phyloP scores from a whole-genome alignment of 495 filamentous ascomycete genomes.

The Xylaria venustula region DNA sequence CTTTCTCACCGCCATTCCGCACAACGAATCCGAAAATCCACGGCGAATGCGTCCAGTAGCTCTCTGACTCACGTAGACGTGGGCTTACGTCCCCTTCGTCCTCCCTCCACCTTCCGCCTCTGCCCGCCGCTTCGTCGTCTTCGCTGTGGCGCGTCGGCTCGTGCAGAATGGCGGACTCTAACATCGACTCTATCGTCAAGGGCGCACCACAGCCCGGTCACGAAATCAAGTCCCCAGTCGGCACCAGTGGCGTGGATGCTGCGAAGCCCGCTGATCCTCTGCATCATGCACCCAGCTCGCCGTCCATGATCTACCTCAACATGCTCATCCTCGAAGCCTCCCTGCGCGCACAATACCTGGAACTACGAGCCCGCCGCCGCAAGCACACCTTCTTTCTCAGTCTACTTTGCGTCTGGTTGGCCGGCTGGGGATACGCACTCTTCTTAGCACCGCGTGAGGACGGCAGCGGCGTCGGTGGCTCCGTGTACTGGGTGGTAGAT shows the following conservation, averaged over 20 bases:
- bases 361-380: slow-evolving; percentile 79
- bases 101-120: not conserved
- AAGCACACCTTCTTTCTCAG: slow-evolving; percentile 95
- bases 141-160: not conserved
- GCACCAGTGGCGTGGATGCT: slow-evolving; percentile 39
- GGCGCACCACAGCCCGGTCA: slow-evolving; percentile 62
- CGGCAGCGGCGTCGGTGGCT: slow-evolving; percentile 84
- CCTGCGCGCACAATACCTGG: slow-evolving; percentile 87
- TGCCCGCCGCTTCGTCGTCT: not conserved
- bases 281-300: slow-evolving; percentile 79
- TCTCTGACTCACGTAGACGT: slow-evolving; percentile 20
- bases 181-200: slow-evolving; percentile 89
- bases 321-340: slow-evolving; percentile 95
- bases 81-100: slow-evolving; percentile 25
- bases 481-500: slow-evolving; percentile 93
- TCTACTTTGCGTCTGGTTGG: slow-evolving; percentile 73
- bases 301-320: slow-evolving; percentile 96
- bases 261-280: slow-evolving; percentile 65
- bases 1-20: slow-evolving; percentile 13
- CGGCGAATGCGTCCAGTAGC: slow-evolving; percentile 17
- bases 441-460: slow-evolving; percentile 90
- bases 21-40: not conserved
- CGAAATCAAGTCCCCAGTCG: slow-evolving; percentile 33
- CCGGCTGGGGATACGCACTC: slow-evolving; percentile 79
- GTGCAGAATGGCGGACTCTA: slow-evolving; percentile 44